Evolutionary conservation across 805 yeast genomes (phyloP), one percentile per base, ranked within the genome.

Genomic region (Hemisphaericaspora nanyangensis): DNA sequence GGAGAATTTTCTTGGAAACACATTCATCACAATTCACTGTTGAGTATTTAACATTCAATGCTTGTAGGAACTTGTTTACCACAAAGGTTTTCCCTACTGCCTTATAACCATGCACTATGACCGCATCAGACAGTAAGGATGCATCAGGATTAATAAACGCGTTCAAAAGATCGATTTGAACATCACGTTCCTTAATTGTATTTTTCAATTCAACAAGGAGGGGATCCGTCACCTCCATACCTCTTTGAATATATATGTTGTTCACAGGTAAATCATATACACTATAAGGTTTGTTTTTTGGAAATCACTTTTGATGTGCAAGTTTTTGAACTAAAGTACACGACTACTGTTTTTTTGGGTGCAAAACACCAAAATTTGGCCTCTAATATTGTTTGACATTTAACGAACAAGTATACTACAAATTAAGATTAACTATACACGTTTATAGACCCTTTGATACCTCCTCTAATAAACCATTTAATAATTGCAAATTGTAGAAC

Each of bases 401-500:
- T n/a, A n/a, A n/a, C n/a, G n/a, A n/a, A n/a, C n/a, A n/a, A n/a
- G n/a, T n/a, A n/a, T n/a, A n/a, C n/a, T n/a, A n/a, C n/a, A n/a
- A n/a, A n/a, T n/a, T n/a, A n/a, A n/a, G n/a, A n/a, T n/a, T n/a
- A n/a, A n/a, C n/a, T n/a, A n/a, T n/a, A n/a, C n/a, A n/a, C n/a
- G n/a, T n/a, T n/a, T n/a, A n/a, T n/a, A n/a, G n/a, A 22, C 8
- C 8, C 26, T 22, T 8, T 22, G 26, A 22, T 22, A 22, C 26
- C 20, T 54, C 63, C 20, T 64, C 69, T n/a, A 65, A 47, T 27
- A 60, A 44, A 8, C 58, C 70, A 36, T 46, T 48, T 33, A 88
- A 56, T 39, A 88, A 60, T 38, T 74, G 76, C 49, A 90, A 65
- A 28, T 78, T 82, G 54, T 76, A 85, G 38, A 60, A 72, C 11